Evolutionary conservation across 2,329 filamentous ascomycete species (phyloP), one percentile per base, ranked within the genome.

Genomic region (Lachnellula subtilissima): DNA sequence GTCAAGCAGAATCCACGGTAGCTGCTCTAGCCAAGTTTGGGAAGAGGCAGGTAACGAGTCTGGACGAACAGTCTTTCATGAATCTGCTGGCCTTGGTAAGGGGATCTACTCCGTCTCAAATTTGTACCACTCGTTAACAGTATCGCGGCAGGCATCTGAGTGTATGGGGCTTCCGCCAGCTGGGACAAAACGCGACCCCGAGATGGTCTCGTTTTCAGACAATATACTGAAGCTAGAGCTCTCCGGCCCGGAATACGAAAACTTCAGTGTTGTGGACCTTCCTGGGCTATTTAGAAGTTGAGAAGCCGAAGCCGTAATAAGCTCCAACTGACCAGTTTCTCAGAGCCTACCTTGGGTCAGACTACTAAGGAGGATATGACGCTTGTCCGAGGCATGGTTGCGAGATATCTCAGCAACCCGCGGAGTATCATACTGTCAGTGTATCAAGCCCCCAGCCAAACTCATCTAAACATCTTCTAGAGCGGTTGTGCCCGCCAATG

Each of bases 251-350:
- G 65, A 73, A 4, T 72, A 73, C 25, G 75, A 75, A 1, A 75
- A 81, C 17, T 71, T 85, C 32, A 84, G 81, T 0, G 72, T 84
- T 36, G 79, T 85, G 5, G 81, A 85, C 62, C 71, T 84, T 2
- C 81, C 81, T 0, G 81, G 81, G 2, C 66, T 85, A 5, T 79
- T 83, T 50, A 72, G 76, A 32, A 72, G 73, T 0, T 25, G 23
- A 25, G 23, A 25, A 25, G 23, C 23, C 23, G 2, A 2, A 25
- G 6, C 45, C 19, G 19, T 46, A 17, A 36, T 48, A 14, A 32
- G 25, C 28, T 4, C 28, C n/a, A n/a, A 32, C 52, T 54, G 17
- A 49, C 4, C 6, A 54, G 35, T 17, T 15, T 5, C 32, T 4
- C n/a, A 55, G 47, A 50, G 36, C 45, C 50, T 1, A 56, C 54